These are phyloP conservation scores for Fusarium verticillioides DNA, from an alignment of 2,329 filamentous ascomycete genomes.

Conservation along the genomic window DNA sequence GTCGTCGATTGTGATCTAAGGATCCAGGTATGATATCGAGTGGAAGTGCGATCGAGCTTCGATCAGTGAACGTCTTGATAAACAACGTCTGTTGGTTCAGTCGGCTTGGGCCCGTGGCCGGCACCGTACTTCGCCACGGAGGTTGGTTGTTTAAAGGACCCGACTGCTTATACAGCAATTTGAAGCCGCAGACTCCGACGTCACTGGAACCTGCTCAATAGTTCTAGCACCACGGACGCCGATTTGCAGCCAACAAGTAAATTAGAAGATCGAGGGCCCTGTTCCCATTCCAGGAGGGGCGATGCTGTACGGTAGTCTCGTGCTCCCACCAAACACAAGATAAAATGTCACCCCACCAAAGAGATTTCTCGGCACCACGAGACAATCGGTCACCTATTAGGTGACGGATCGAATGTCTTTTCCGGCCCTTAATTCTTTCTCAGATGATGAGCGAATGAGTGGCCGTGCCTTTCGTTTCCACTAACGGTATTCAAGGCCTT, in stretches of 20 bases:
- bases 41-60: slow-evolving; percentile 18
- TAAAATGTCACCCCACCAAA: slow-evolving; percentile 45
- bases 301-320: slow-evolving; percentile 38
- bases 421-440: slow-evolving; percentile 18
- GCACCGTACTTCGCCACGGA: slow-evolving; percentile 35
- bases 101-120: slow-evolving; percentile 37
- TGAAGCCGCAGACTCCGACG: slow-evolving; percentile 39
- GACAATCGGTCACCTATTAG: slow-evolving; percentile 44
- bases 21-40: slow-evolving; percentile 4
- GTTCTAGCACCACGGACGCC: slow-evolving; percentile 40
- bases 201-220: slow-evolving; percentile 39
- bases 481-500: slow-evolving; percentile 11
- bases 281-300: slow-evolving; percentile 35
- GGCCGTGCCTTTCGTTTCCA: slow-evolving; percentile 18
- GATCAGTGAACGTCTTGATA: slow-evolving; percentile 34
- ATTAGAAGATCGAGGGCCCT: slow-evolving; percentile 25
- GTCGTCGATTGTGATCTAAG: slow-evolving; percentile 11
- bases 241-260: slow-evolving; percentile 38
- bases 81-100: slow-evolving; percentile 24
- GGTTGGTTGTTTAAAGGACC: slow-evolving; percentile 31
- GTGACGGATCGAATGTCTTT: slow-evolving; percentile 43
- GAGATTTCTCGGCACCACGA: slow-evolving; percentile 46
- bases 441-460: slow-evolving; percentile 37
- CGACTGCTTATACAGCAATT: slow-evolving; percentile 42
- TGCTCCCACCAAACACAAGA: slow-evolving; percentile 36